Base-by-base conservation (phyloP, 768 basidiomycete genomes). In the Kwoniella pini region DNA sequence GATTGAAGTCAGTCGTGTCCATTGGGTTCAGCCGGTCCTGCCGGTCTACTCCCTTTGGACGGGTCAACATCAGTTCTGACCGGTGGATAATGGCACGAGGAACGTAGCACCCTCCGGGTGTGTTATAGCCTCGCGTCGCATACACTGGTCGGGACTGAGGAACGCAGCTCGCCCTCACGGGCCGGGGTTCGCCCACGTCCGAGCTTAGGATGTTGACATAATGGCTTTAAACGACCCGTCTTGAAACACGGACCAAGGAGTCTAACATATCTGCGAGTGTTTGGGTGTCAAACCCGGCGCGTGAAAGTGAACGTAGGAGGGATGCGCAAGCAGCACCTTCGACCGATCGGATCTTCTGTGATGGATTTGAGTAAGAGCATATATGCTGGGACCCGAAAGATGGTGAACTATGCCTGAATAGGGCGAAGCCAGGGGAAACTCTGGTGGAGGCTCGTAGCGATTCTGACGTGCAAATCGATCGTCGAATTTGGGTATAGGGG, bases 391-490 rank as follows among this genome's bases (percentile, higher is more conserved):
- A 87, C 86, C 87, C 85, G 86, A 88, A 88, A 87, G 86, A 88
- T 88, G 86, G 86, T 88, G 87, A 88, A 88, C 86, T 88, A 88
- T 88, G 86, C 83, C 82, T 87, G 87, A 86, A 85, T 86, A 88
- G 86, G 87, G 87, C 83, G 85, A 88, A 89, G 88, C 87, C 88
- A 89, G 88, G 87, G 88, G 87, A 89, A 89, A 90, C 88, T 88
- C 88, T 89, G 88, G 87, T 89, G 88, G 88, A 89, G 87, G 88
- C 86, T 88, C 85, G 86, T 87, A 90, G 88, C 87, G 85, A 87
- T 90, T 89, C 88, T 90, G 88, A 89, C 87, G 86, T 89, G 88
- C 88, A 90, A 89, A 89, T 89, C 87, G 86, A 88, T 89, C 86
- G 88, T 89, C 86, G 82, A 88, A 89, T 87, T 88, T 88, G 88